These are phyloP conservation scores for Immersiella caudata DNA, from an alignment of 495 filamentous ascomycete species.

Conservation along the genomic window DNA sequence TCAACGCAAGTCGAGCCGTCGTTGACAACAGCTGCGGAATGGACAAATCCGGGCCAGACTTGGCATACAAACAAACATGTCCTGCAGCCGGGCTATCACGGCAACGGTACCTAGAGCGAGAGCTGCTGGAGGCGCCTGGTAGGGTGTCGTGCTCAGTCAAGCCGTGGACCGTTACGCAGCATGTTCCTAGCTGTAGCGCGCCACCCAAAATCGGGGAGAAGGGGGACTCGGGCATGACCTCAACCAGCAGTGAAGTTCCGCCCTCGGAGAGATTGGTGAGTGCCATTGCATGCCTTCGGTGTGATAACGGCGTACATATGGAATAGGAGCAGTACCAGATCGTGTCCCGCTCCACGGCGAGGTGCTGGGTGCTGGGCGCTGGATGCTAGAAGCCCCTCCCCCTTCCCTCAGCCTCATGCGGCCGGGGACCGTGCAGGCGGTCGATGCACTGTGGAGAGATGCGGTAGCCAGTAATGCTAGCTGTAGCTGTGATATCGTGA, in stretches of 20 bases:
- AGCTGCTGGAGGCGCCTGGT: neutral
- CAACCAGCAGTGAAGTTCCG: neutral
- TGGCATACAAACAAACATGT: neutral
- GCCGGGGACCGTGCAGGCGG: neutral
- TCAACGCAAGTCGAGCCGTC: neutral
- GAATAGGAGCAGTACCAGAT: neutral
- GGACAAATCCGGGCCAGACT: neutral
- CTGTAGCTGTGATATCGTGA: constrained; percentile 18
- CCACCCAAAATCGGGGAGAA: neutral
- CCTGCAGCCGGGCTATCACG: neutral
- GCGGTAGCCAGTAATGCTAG: constrained; percentile 19
- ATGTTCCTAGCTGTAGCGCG: neutral
- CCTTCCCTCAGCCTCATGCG: constrained; percentile 19
- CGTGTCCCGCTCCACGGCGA: neutral
- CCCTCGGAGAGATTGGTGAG: constrained; percentile 14
- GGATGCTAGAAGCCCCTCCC: neutral
- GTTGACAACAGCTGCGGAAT: neutral
- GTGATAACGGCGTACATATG: constrained; percentile 5
- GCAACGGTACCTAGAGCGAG: neutral
- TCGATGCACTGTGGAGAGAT: neutral
- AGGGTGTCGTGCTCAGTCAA: no score
- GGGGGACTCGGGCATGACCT: neutral
- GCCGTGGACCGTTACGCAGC: neutral
- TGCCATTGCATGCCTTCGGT: constrained; percentile 20
- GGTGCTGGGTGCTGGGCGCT: neutral